Evolutionary conservation across 2,329 filamentous ascomycete species (phyloP), one percentile per base, ranked within the genome.

Genomic region (Penicillium sp.): DNA sequence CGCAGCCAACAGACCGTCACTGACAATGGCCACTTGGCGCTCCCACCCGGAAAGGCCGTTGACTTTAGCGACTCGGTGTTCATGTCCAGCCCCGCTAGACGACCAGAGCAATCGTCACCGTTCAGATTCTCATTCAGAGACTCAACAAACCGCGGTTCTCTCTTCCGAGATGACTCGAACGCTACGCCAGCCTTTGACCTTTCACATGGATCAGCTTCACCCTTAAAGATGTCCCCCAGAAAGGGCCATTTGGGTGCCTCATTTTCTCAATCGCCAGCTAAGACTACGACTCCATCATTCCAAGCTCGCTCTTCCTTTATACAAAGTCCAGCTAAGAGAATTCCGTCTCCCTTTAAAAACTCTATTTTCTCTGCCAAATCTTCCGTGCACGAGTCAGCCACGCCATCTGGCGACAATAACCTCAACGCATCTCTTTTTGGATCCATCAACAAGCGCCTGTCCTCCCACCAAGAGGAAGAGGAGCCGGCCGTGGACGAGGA

Each of bases 81-180:
- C 39, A 72, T 78, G 67, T 72, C 74, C 33, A 81, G 77, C 57
- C 79, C 79, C 24, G 76, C 79, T 11, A 73, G 75, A 54, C 69
- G 78, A 44, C 73, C 74, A n/a, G 76, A 77, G 5, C 62, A 72
- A 31, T 80, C 78, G 10, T 54, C 52, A n/a, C 76, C 79, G 10
- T 76, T 74, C 65, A 75, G 78, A 56, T 75, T 76, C 54, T 71
- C 68, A 3, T 59, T 80, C 48, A 75, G 73, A 58, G 71, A 76
- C 45, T 77, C 76, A 1, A 76, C 77, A 1, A 76, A 69, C 29
- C 70, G 72, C 22, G 71, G 67, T 4, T 58, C 74, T 5, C 58
- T 67, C n/a, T 59, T 69, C 49, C 54, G 54, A 11, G 64, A 68
- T 13, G 60, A 65, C 8, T 48, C 60, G 10, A 64, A 68, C 4